Evolutionary conservation across 129 eudicot species (phyloP), one percentile per base, ranked within the genome.

Genomic region (Lactuca saligna): DNA sequence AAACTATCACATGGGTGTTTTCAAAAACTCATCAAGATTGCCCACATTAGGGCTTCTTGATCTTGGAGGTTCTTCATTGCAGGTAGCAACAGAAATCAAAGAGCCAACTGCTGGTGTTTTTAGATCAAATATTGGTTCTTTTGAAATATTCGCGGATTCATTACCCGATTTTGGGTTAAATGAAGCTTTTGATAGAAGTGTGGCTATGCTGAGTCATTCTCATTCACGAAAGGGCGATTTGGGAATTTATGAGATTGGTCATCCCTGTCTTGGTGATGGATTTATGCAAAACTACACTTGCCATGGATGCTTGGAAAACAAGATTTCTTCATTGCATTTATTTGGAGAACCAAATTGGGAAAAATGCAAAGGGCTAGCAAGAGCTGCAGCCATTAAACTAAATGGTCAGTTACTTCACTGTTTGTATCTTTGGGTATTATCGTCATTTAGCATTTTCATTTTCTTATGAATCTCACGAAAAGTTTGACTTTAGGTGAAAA

Each of bases 41-140:
- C 56, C 73, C 34, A 82, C 94, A 31, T 71, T 86, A 72, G 96
- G 97, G 33, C 96, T 91, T 75, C 89, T 88, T 78, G 97, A 91
- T 88, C 80, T 91, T 53, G 97, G 97, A 44, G 96, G 97, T 69
- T 91, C 97, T 2, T 91, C 97, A 12, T 71, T 91, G 84, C 97
- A 91, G 66, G 83, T 91, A 63, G 97, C 88, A 55, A 72, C 83
- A 15, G 94, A 86, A 73, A 60, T 64, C 3, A 72, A 77, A 53
- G 76, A 60, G 16, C 13, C 54, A 14, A 66, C 11, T 49, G 16
- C 15, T 49, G 66, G 17, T 65, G 56, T 66, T 74, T 46, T 88
- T 44, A 68, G 60, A 60, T 84, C 89, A 57, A 86, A 74, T 76
- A 75, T 91, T 42, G 94, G 89, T 68, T 65, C 74, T 0, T 13